A percentile compares a stretch with the other conserved stretches of the same genome.
phyloP scores from a whole-genome alignment of 805 yeast species.

The Metschnikowia noctiluminum region DNA sequence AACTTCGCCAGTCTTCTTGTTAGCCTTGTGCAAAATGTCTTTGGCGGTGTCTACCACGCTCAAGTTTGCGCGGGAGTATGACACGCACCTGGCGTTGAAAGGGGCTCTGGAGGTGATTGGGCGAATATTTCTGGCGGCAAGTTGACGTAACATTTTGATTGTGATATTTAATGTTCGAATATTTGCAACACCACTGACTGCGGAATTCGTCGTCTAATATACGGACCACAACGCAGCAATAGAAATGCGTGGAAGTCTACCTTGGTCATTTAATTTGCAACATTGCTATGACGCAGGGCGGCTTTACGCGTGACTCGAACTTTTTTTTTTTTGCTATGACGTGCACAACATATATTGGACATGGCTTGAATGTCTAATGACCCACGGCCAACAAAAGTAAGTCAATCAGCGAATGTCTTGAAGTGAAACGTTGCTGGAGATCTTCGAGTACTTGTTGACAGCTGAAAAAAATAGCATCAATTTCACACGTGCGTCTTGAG shows the following conservation, averaged over 20 bases:
- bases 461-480: too few relatives aligned
- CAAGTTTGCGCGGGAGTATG: slow-evolving; percentile 10
- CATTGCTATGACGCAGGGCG: slow-evolving; percentile 13
- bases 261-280: slow-evolving; percentile 2
- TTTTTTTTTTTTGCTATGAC: not conserved
- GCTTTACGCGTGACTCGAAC: not conserved
- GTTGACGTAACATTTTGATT: slow-evolving; percentile 13
- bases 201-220: not conserved
- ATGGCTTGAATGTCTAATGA: too few relatives aligned
- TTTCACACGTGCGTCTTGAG: not conserved
- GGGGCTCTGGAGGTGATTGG: slow-evolving; percentile 8
- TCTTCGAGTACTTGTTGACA: too few relatives aligned
- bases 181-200: too few relatives aligned
- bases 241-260: slow-evolving; percentile 4
- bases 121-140: slow-evolving; percentile 12
- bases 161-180: too few relatives aligned
- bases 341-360: not conserved
- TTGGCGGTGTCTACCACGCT: slow-evolving; percentile 35
- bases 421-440: too few relatives aligned
- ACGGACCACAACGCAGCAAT: slow-evolving; percentile 2
- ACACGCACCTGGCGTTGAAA: slow-evolving; percentile 9
- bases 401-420: too few relatives aligned
- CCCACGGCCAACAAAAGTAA: too few relatives aligned
- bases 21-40: slow-evolving; percentile 30
- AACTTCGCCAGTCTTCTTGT: slow-evolving; percentile 39